Base-by-base conservation (phyloP, 163 green algal species). In the Scenedesmus sp. region DNA sequence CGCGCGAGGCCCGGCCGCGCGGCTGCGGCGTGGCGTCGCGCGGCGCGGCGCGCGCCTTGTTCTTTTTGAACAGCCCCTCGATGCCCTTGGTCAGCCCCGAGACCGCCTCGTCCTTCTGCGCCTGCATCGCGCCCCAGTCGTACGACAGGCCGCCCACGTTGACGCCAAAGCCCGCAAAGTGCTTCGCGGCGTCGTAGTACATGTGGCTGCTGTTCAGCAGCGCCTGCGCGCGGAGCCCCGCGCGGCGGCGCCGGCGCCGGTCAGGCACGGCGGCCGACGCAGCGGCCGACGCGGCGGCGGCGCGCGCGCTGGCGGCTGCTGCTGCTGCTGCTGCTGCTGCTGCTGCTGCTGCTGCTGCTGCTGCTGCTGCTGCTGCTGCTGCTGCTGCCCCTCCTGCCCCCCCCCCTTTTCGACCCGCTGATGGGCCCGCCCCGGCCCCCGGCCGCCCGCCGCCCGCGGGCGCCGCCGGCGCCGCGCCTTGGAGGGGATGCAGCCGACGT, bases 21-120 rank as follows among this genome's bases (percentile, higher is more conserved):
- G n/a, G n/a, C n/a, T n/a, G n/a, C n/a, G n/a, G n/a, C n/a, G n/a
- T n/a, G n/a, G n/a, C n/a, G n/a, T n/a, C n/a, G n/a, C n/a, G n/a
- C n/a, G n/a, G n/a, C n/a, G n/a, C n/a, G 70, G 36, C 29, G 6
- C 60, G 18, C 20, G 97, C 96, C 93, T 99, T 99, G 91, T 99
- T 98, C 89, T 99, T 99, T 79, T 99, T 99, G 88, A 99, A 95
- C 14, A 99, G 91, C 13, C 92, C 92, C 84, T 99, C 96, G 54
- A 99, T 97, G 39, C 97, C 97, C 85, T 98, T 98, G n/a, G 96
- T 99, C 2, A 99, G 84, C 3, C 94, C 94, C 3, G 78, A 76
- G 5, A 99, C 95, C 3, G 94, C 92, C 0, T 89, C 89, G 34
- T 92, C 83, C 83, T 99, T 99, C 82, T 98, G 93, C 74, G 90